A percentile compares a stretch with the other conserved stretches of the same genome.
Evolutionary conservation across 768 basidiomycete species (phyloP).

Genomic region (Tephrocybe rancida): DNA sequence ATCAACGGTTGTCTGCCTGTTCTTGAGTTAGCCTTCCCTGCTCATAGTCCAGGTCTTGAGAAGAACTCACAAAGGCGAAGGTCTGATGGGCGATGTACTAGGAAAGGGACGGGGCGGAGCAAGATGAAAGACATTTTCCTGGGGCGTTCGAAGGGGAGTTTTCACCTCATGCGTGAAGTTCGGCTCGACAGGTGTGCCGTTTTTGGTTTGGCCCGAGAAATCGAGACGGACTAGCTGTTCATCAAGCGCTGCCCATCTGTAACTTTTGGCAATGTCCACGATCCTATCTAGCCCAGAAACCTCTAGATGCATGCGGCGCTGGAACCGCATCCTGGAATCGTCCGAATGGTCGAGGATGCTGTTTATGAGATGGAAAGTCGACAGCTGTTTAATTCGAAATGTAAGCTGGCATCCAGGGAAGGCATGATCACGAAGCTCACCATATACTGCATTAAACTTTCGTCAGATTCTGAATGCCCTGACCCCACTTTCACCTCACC

Average conservation of each 20-base stretch:
- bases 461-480: background rate
- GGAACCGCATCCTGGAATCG: background rate
- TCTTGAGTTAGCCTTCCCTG: background rate
- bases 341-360: background rate
- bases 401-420: too few species aligned
- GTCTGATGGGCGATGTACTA: background rate
- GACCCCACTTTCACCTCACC: background rate
- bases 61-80: background rate
- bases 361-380: background rate
- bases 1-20: background rate
- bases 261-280: background rate
- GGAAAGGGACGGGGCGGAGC: background rate
- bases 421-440: background rate
- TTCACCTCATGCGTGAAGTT: background rate
- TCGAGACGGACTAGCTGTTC: background rate
- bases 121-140: background rate
- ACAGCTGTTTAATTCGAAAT: background rate
- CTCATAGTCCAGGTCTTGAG: background rate
- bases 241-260: background rate
- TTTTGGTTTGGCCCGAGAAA: background rate
- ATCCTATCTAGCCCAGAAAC: background rate
- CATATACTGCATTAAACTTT: background rate
- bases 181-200: background rate
- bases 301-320: background rate
- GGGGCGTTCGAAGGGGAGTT: background rate